These are phyloP conservation scores for Trichoderma virens DNA, from an alignment of 495 filamentous ascomycete species.

Conservation along the genomic window DNA sequence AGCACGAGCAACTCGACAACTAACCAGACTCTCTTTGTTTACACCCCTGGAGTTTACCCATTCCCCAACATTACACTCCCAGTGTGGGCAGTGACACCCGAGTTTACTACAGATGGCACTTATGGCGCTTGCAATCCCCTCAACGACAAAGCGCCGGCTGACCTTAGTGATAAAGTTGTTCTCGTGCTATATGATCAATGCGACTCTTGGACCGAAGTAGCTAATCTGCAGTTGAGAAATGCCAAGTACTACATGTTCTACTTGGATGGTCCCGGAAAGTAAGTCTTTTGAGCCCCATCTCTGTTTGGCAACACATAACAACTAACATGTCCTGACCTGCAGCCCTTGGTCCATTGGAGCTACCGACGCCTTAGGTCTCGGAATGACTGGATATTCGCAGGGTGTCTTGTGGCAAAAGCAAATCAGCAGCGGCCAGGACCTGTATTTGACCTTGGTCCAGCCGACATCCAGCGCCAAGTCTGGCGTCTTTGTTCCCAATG, in stretches of 20 bases:
- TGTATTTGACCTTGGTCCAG: background rate
- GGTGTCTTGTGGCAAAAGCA: background rate
- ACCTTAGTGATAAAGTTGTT: slow-evolving; percentile 2
- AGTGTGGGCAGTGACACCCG: background rate
- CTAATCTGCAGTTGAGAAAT: background rate
- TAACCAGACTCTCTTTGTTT: background rate
- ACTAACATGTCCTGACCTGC: background rate
- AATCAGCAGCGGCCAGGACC: slow-evolving; percentile 6
- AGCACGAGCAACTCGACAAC: background rate
- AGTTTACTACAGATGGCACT: background rate
- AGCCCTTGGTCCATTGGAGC: background rate
- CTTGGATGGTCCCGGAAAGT: background rate
- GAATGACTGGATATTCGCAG: background rate
- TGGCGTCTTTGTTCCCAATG: slow-evolving; percentile 15
- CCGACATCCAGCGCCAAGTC: background rate
- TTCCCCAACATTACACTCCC: slow-evolving; percentile 6
- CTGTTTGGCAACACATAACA: background rate
- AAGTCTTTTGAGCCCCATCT: background rate
- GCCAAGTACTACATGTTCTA: background rate
- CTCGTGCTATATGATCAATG: background rate
- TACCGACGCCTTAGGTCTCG: background rate
- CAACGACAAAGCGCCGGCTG: background rate
- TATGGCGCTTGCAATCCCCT: background rate
- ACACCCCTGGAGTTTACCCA: background rate
- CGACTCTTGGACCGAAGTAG: background rate